Conservation (phyloP, 1,139 yeast species). For the Magnusiomyces ingens region DNA sequence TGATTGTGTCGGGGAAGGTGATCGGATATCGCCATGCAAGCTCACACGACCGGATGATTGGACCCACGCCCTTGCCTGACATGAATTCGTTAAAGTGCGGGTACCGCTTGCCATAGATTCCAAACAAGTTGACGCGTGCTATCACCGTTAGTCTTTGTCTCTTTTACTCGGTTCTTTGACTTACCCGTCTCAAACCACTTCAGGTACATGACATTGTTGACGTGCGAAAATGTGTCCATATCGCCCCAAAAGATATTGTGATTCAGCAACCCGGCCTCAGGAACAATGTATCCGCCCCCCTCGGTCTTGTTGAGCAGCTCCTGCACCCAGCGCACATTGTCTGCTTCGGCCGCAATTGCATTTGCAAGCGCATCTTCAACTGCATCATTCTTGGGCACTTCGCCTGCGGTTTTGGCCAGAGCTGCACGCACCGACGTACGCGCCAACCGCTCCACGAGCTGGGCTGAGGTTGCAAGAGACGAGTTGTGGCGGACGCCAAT, state of each 20-base stretch:
- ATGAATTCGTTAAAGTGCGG: conserved; percentile 24
- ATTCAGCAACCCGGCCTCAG: conserved; percentile 25
- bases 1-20: conserved; percentile 29
- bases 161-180: not conserved
- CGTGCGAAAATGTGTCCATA: conserved; percentile 31
- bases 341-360: conserved; percentile 4
- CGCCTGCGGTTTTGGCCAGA: not conserved
- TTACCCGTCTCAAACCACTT: conserved; percentile 32
- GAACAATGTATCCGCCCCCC: conserved; percentile 27
- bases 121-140: conserved; percentile 30
- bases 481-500: not conserved
- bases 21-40: conserved; percentile 34
- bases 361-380: not conserved
- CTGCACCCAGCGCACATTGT: conserved; percentile 23
- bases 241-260: conserved; percentile 32
- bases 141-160: not conserved
- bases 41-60: conserved; percentile 30
- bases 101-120: conserved; percentile 11
- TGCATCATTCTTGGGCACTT: not conserved
- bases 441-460: not conserved
- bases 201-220: conserved; percentile 31
- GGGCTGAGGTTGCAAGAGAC: not conserved
- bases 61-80: conserved; percentile 27
- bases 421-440: not conserved
- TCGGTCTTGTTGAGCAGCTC: conserved; percentile 24